Base-by-base conservation (phyloP, 1,284 basidiomycete species). In the Puccinia novopanici region DNA sequence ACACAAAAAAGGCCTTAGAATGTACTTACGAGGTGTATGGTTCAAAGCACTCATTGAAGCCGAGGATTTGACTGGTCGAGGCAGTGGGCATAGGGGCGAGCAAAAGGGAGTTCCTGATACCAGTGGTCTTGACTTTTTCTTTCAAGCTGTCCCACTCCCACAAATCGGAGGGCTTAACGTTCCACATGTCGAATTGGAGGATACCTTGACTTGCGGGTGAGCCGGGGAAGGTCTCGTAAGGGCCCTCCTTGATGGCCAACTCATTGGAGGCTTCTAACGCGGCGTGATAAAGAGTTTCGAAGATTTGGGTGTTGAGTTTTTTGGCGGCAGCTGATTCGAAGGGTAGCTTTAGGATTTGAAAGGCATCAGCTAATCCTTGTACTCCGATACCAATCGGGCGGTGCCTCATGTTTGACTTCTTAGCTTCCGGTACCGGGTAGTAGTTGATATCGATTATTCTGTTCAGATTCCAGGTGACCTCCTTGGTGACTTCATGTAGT, bases 281-380 rank as follows among this genome's bases (percentile, higher is more conserved):
- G 68, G 90, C 97, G 85, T 99, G 94, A 86, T 99, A 99, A 86
- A 99, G 98, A 37, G 97, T 99, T 89, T 99, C 97, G 85, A 98
- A 98, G 86, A 99, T 98, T 87, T 97, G 91, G 82, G 92, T 89
- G 88, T 99, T 99, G 83, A 99, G 91, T 84, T 91, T 88, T 84
- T 92, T 91, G 42, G 96, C 97, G 82, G 91, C 92, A 27, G 89
- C 89, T 13, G 93, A 95, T 84, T 99, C 96, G 86, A 99, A 99
- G 0, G 97, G 93, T 89, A 98, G 91, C 82, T 92, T 93, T 55
- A 99, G 90, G 68, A 93, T 92, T 95, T 98, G 98, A 89, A 99
- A 99, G 0, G 96, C 90, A 85, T 99, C 97, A 19, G 97, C 97
- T 65, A 99, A 91, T 87, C 97, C 97, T 86, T 99, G 94, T 81